Base-by-base conservation (phyloP, 345 rosid genomes). In the Citrus hindsii region DNA sequence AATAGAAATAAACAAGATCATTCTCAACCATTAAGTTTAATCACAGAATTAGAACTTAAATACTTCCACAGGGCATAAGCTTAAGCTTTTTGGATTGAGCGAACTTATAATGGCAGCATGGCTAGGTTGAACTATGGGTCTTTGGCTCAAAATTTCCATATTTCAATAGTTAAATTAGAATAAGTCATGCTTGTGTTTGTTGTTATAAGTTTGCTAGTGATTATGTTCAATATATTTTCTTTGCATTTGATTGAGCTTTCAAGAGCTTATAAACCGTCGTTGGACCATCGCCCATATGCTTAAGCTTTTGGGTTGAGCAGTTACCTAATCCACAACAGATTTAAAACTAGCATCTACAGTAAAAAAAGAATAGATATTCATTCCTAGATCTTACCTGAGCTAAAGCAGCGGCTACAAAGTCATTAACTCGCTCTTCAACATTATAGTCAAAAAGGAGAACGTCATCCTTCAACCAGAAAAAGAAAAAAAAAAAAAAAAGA, bases 371-470 rank as follows among this genome's bases (percentile, higher is more conserved):
- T 28, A 61, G 61, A 59, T 59, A 63, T 68, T 56, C 53, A n/a
- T 61, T 42, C 75, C 48, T 24, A 69, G 10, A 46, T 40, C 63
- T 62, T 84, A 92, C 98, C 90, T 93, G 98, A 77, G 92, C 90
- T 53, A 93, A 80, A 78, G 94, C 92, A 87, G 98, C 97, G 64
- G 92, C 93, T 33, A 95, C 91, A 83, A 95, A 95, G 83, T 87
- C 97, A 56, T 93, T 77, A 70, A 93, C 95, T 73, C 98, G 87
- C 81, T 93, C 98, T 93, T 93, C 91, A 78, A 95, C 98, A 77
- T 93, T 95, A 73, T 88, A 95, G 82, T 93, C 97, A 86, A 93
- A 95, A 68, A 93, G 87, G 76, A 85, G 86, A 61, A 86, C 62
- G 82, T 95, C 98, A 76, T 95, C 98, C 98, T 94, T 77, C 84